A percentile compares a stretch with the other conserved stretches of the same genome.
Conservation (phyloP, 352 stramenopile species). For the Phytophthora fragariae region DNA sequence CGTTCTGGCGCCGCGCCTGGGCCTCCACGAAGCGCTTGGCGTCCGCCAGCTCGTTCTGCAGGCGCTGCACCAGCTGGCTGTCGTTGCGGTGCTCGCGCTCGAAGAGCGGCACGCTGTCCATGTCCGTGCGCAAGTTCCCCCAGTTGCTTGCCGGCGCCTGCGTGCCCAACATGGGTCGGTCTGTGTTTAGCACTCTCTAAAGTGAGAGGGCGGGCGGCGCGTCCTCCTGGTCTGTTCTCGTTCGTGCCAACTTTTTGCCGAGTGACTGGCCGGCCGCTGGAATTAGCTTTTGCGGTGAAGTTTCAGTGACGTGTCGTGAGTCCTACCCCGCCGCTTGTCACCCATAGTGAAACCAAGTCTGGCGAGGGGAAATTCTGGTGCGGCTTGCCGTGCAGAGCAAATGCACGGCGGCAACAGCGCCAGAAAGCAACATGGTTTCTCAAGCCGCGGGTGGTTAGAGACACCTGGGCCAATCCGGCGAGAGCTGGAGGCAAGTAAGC, state of each 20-base stretch:
- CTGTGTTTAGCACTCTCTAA: background rate
- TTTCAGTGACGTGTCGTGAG: conserved; percentile 27
- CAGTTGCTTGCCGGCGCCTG: conserved; percentile 52
- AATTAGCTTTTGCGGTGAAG: conserved; percentile 27
- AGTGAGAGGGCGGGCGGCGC: background rate
- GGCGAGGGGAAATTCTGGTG: conserved; percentile 21
- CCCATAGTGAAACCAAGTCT: conserved; percentile 24
- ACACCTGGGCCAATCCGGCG: conserved; percentile 26
- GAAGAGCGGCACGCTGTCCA: conserved; percentile 87
- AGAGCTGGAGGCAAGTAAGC: conserved; percentile 1
- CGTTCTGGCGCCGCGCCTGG: conserved; percentile 83
- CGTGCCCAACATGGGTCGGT: conserved; percentile 45
- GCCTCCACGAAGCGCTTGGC: conserved; percentile 87
- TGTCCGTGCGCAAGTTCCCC: conserved; percentile 67
- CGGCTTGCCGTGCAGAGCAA: conserved; percentile 18
- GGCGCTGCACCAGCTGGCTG: conserved; percentile 81
- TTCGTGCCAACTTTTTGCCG: background rate
- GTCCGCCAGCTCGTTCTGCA: conserved; percentile 87
- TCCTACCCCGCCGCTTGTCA: conserved; percentile 6
- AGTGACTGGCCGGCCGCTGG: conserved; percentile 20
- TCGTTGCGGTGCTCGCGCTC: conserved; percentile 89
- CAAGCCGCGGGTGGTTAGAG: background rate
- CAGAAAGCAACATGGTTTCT: conserved; percentile 2
- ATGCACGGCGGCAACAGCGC: background rate
- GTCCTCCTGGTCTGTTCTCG: conserved; percentile 10